phyloP scores from a whole-genome alignment of 2,329 filamentous ascomycete species.

The Arthroderma sp. region DNA sequence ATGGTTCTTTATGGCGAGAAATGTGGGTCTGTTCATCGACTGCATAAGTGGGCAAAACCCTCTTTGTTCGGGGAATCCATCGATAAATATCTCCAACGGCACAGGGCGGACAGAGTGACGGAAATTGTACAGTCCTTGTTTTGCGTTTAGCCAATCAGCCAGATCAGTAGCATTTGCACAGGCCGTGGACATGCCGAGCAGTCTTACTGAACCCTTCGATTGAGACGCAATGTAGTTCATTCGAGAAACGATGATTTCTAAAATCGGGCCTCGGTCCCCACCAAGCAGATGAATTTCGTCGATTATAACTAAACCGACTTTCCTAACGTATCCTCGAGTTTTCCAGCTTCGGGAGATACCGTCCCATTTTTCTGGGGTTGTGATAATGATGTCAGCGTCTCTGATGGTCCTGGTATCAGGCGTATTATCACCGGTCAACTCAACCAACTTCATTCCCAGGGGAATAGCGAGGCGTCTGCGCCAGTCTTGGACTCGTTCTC shows the following conservation, averaged over 20 bases:
- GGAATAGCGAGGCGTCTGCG: constrained; percentile 64
- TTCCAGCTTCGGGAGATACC: constrained; percentile 99
- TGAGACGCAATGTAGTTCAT: constrained; percentile 99
- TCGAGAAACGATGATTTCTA: constrained; percentile 83
- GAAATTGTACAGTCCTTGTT: constrained; percentile 93
- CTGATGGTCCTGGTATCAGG: constrained; percentile 92
- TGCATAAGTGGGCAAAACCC: constrained; percentile 98
- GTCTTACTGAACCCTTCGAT: constrained; percentile 72
- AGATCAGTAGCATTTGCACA: constrained; percentile 92
- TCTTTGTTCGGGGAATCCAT: constrained; percentile 87
- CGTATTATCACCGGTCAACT: constrained; percentile 94
- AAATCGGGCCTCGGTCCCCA: constrained; percentile 87
- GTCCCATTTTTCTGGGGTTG: constrained; percentile 99
- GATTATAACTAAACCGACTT: constrained; percentile 93
- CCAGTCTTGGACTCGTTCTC: constrained; percentile 95
- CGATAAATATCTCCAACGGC: constrained; percentile 89
- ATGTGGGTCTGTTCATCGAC: constrained; percentile 96
- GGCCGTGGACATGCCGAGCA: constrained; percentile 98
- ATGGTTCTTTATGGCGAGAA: constrained; percentile 90
- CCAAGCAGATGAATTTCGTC: constrained; percentile 98
- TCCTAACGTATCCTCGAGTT: constrained; percentile 86
- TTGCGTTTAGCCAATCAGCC: constrained; percentile 93
- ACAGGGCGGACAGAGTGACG: constrained; percentile 93
- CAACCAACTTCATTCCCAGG: constrained; percentile 80
- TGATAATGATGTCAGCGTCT: constrained; percentile 94